Base-by-base conservation (phyloP, 225 moss, liverwort and hornwort species). In the Marchantia paleacea region DNA sequence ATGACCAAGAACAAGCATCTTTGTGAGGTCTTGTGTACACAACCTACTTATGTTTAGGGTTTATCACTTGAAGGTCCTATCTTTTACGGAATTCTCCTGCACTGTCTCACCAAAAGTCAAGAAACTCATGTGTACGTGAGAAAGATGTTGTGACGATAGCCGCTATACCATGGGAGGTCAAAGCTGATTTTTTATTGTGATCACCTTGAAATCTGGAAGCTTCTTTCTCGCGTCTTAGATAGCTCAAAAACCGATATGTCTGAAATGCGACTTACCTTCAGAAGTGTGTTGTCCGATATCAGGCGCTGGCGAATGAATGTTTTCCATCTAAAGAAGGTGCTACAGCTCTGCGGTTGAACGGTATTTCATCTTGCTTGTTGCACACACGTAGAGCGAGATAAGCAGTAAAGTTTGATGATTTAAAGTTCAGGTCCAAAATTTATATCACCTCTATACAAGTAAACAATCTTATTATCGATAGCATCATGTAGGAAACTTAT, bases 251-350 rank as follows among this genome's bases (percentile, higher is more conserved):
- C 39, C 39, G 54, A 4, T 19, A 14, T 52, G 51, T 55, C 10
- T 12, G 8, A 20, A 39, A 24, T 11, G 51, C 51, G 28, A 28
- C 78, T 29, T 29, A 79, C 31, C 58, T 79, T 69, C 22, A 77
- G 26, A 60, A 61, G 52, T 52, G 52, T 28, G 19, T 20, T 61
- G 76, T 31, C 82, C 48, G 49, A 77, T 76, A 76, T 67, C 86
- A 97, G 93, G 73, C 90, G 65, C 82, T 97, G 62, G 93, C 94
- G 75, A 93, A 88, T 75, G 90, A 81, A 69, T 97, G 97, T 85
- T 97, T 97, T 72, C 92, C 94, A 75, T 82, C 80, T 78, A 84
- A 91, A 57, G 90, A 90, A 79, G 89, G 91, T 85, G 78, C 82
- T 26, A 81, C 70, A 64, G 88, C 91, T 52, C 83, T 90, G 78